A percentile compares a stretch with the other conserved stretches of the same genome.
phyloP scores from a whole-genome alignment of 2,329 filamentous ascomycete species.

The Thyridium curvatum region DNA sequence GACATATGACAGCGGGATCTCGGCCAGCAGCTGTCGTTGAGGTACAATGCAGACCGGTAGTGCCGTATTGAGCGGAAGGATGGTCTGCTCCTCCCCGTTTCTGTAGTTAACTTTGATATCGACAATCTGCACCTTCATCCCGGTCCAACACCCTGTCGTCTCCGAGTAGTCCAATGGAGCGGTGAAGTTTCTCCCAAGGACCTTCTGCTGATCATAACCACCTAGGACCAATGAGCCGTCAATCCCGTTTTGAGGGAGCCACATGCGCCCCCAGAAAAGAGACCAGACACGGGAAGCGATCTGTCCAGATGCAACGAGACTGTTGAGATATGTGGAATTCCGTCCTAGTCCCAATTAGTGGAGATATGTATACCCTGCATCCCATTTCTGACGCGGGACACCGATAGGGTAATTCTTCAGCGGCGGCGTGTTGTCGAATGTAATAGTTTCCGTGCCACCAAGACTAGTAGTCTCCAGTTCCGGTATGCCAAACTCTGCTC shows the following conservation, averaged over 20 bases:
- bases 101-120: slow-evolving; percentile 18
- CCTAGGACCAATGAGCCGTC: slow-evolving; percentile 24
- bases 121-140: slow-evolving; percentile 17
- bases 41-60: slow-evolving; percentile 22
- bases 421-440: not conserved
- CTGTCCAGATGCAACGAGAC: slow-evolving; percentile 10
- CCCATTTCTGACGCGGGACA: slow-evolving; percentile 18
- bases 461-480: slow-evolving; percentile 14
- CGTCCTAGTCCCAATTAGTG: slow-evolving; percentile 19
- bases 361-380: slow-evolving; percentile 17
- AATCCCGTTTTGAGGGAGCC: slow-evolving; percentile 12
- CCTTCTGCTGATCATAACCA: slow-evolving; percentile 25
- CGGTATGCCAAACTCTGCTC: slow-evolving; percentile 12
- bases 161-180: slow-evolving; percentile 16
- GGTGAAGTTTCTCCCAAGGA: slow-evolving; percentile 18
- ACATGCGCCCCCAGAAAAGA: slow-evolving; percentile 27
- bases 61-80: slow-evolving; percentile 15
- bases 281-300: slow-evolving; percentile 24
- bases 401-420: slow-evolving; percentile 14
- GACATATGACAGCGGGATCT: slow-evolving; percentile 14
- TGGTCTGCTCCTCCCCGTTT: slow-evolving; percentile 16
- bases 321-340: slow-evolving; percentile 23
- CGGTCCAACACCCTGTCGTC: slow-evolving; percentile 17
- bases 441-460: slow-evolving; percentile 13
- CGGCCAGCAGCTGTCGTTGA: slow-evolving; percentile 19